Evolutionary conservation across 257 asterid genomes (phyloP).

Genomic region (Schizonepeta tenuifolia): DNA sequence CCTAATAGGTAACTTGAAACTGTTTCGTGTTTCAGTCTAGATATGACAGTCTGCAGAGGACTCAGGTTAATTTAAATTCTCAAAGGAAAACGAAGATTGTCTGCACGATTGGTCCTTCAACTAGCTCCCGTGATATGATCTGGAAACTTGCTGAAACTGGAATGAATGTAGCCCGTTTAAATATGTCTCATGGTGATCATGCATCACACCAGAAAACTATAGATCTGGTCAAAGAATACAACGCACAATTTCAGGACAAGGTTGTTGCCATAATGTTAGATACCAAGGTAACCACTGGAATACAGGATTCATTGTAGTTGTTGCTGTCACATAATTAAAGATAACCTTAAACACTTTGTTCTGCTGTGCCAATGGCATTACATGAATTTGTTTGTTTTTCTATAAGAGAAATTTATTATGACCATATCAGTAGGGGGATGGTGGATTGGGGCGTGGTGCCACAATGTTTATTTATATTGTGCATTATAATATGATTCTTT

Average conservation of each 20-base stretch:
- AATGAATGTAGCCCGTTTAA: conserved; percentile 96
- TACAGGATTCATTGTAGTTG: conserved; percentile 17
- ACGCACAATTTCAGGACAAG: conserved; percentile 80
- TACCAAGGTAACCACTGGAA: conserved; percentile 69
- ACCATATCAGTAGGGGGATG: neutral
- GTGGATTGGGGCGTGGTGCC: no score
- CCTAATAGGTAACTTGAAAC: neutral
- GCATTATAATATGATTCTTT: conserved; percentile 4
- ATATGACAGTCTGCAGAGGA: conserved; percentile 44
- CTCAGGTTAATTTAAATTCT: conserved; percentile 43
- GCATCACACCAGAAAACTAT: conserved; percentile 93
- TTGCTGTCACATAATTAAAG: neutral
- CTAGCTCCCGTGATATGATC: conserved; percentile 96
- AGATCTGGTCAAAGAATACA: conserved; percentile 91
- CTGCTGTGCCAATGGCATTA: neutral
- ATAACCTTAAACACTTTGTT: neutral
- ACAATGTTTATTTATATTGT: neutral
- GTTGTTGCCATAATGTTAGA: conserved; percentile 95
- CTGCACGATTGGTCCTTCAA: conserved; percentile 96
- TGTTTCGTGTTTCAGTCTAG: conserved; percentile 52
- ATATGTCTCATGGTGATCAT: conserved; percentile 99
- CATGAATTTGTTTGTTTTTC: neutral
- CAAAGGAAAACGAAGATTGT: conserved; percentile 91
- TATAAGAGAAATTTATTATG: neutral
- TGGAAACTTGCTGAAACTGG: conserved; percentile 97